Evolutionary conservation across 1,284 basidiomycete species (phyloP).

Genomic region (Schizopora paradoxa): DNA sequence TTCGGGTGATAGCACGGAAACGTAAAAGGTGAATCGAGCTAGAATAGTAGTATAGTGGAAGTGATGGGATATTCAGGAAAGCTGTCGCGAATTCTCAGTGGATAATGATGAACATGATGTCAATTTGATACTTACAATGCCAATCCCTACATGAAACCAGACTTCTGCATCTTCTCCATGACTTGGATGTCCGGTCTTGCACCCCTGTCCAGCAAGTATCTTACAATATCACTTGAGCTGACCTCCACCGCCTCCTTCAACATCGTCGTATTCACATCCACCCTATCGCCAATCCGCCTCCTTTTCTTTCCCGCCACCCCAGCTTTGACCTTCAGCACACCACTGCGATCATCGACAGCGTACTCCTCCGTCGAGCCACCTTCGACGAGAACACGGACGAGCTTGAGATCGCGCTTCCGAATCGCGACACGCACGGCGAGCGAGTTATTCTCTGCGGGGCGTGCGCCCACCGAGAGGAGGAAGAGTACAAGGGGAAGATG

Average conservation of each 20-base stretch:
- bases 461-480: slow-evolving; percentile 67
- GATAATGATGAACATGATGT: too few relatives aligned
- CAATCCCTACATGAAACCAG: slow-evolving; percentile 7
- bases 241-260: slow-evolving; percentile 58
- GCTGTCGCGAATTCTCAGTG: too few relatives aligned
- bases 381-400: slow-evolving; percentile 70
- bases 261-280: slow-evolving; percentile 51
- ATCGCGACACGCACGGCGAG: slow-evolving; percentile 76
- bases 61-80: too few relatives aligned
- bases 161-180: slow-evolving; percentile 39
- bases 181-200: slow-evolving; percentile 69
- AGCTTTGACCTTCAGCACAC: neutral
- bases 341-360: neutral
- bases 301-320: slow-evolving; percentile 36
- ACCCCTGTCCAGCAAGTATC: slow-evolving; percentile 77
- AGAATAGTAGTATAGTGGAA: too few relatives aligned
- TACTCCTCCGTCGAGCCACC: neutral
- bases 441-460: slow-evolving; percentile 52
- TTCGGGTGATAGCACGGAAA: too few relatives aligned
- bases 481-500: slow-evolving; percentile 62
- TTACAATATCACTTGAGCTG: slow-evolving; percentile 60
- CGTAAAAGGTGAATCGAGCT: too few relatives aligned
- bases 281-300: slow-evolving; percentile 53
- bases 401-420: slow-evolving; percentile 53
- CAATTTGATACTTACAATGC: too few relatives aligned